These are phyloP conservation scores for Corynascus novoguineensis DNA, from an alignment of 495 filamentous ascomycete genomes.

Conservation along the genomic window DNA sequence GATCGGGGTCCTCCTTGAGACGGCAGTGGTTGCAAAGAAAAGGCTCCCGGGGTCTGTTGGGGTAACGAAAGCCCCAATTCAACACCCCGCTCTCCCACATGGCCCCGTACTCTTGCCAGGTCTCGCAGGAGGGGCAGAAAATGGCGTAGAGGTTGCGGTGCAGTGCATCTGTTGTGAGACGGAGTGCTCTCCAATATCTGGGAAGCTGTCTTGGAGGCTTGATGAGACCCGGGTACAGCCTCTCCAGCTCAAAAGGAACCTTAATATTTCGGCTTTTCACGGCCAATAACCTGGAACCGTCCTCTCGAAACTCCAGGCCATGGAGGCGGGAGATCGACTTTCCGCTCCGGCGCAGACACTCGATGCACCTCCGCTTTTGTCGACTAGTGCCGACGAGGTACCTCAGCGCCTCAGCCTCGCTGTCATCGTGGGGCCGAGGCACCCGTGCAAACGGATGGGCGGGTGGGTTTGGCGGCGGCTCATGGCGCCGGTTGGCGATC, in stretches of 20 bases:
- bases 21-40: slow-evolving; percentile 4
- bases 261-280: not conserved
- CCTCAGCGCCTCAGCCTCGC: not conserved
- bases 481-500: not conserved
- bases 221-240: not conserved
- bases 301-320: not conserved
- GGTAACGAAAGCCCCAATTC: not conserved
- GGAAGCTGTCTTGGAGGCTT: not conserved
- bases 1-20: not conserved
- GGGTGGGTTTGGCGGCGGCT: not conserved
- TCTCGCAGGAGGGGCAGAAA: slow-evolving; percentile 2
- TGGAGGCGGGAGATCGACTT: not conserved
- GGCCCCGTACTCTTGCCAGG: slow-evolving; percentile 1
- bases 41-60: not conserved
- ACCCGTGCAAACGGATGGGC: not conserved
- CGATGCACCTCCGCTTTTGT: slow-evolving; percentile 16
- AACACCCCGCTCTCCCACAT: not conserved
- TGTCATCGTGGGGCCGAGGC: not conserved
- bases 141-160: not conserved
- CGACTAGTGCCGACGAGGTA: slow-evolving; percentile 12
- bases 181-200: not conserved
- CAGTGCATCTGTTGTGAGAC: not conserved
- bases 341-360: slow-evolving; percentile 1
- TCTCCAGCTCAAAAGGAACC: not conserved
- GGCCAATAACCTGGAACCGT: not conserved